phyloP scores from a whole-genome alignment of 345 rosid genomes.

The Odontarrhena argentea region DNA sequence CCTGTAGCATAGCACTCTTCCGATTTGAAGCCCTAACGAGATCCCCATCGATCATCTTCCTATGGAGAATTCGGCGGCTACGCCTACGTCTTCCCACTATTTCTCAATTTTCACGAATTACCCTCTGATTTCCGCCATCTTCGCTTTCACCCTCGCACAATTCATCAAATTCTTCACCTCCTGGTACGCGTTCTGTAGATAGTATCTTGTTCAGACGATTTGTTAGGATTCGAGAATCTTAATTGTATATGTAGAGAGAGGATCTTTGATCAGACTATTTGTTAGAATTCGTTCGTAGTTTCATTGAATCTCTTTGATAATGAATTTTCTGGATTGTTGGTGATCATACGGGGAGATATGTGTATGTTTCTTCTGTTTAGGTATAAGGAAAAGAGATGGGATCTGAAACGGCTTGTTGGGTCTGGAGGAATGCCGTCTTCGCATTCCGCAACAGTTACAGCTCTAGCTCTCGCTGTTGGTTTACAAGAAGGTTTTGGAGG shows the following conservation, averaged over 20 bases:
- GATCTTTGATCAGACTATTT: constrained; percentile 1
- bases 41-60: constrained; percentile 22
- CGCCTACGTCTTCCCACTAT: constrained; percentile 42
- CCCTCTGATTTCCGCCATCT: constrained; percentile 64
- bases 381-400: constrained; percentile 73
- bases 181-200: constrained; percentile 48
- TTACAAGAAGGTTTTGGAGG: constrained; percentile 78
- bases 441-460: constrained; percentile 82
- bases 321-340: background rate
- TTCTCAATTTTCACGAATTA: constrained; percentile 53
- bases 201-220: too few relatives aligned
- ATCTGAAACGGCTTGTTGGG: constrained; percentile 70
- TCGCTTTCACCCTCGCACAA: constrained; percentile 68
- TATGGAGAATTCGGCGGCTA: constrained; percentile 43
- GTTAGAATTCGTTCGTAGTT: background rate
- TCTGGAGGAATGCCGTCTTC: constrained; percentile 99
- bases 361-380: constrained; percentile 48
- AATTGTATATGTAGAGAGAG: background rate
- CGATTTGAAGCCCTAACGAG: background rate
- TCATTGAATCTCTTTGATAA: too few relatives aligned
- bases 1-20: background rate
- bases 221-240: background rate
- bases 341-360: constrained; percentile 32
- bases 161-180: constrained; percentile 63
- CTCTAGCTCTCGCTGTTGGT: constrained; percentile 70